A percentile compares a stretch with the other conserved stretches of the same genome.
phyloP scores from a whole-genome alignment of 2,329 filamentous ascomycete species.

The Penicillium frequentans region DNA sequence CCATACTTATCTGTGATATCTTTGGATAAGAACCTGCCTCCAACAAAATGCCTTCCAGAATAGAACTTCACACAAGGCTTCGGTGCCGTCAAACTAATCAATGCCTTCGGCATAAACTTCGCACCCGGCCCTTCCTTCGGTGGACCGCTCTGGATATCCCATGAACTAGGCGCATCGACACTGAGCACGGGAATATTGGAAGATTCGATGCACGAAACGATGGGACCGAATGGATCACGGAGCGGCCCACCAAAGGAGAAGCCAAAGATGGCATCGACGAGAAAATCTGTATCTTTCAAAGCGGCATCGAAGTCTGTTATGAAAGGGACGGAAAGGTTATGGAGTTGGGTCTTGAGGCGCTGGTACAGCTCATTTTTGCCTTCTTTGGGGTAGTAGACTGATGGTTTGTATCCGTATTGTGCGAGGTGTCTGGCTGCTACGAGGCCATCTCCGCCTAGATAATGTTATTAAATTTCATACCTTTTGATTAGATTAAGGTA shows the following conservation, averaged over 20 bases:
- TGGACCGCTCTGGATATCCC: constrained; percentile 87
- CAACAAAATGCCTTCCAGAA: constrained; percentile 84
- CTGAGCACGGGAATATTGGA: constrained; percentile 76
- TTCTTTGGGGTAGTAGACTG: constrained; percentile 89
- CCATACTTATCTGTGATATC: constrained; percentile 81
- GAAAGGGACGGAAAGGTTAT: constrained; percentile 80
- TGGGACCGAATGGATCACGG: constrained; percentile 82
- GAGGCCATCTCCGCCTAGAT: constrained; percentile 81
- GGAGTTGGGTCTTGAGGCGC: constrained; percentile 81
- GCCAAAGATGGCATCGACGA: constrained; percentile 92
- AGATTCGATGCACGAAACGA: constrained; percentile 74
- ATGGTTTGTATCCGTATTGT: constrained; percentile 88
- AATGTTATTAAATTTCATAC: background rate
- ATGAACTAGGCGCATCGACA: constrained; percentile 90
- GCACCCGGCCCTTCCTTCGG: constrained; percentile 74
- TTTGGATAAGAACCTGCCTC: constrained; percentile 81
- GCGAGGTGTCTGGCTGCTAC: constrained; percentile 89
- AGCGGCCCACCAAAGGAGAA: constrained; percentile 93
- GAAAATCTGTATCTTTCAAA: constrained; percentile 68
- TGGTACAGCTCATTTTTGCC: constrained; percentile 87
- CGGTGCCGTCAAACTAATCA: constrained; percentile 89
- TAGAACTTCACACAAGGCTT: constrained; percentile 88
- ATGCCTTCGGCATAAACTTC: constrained; percentile 73
- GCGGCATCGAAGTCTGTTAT: constrained; percentile 73
- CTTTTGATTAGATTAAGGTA: background rate